Base-by-base conservation (phyloP, 768 basidiomycete genomes). In the Botryobasidium botryosum region DNA sequence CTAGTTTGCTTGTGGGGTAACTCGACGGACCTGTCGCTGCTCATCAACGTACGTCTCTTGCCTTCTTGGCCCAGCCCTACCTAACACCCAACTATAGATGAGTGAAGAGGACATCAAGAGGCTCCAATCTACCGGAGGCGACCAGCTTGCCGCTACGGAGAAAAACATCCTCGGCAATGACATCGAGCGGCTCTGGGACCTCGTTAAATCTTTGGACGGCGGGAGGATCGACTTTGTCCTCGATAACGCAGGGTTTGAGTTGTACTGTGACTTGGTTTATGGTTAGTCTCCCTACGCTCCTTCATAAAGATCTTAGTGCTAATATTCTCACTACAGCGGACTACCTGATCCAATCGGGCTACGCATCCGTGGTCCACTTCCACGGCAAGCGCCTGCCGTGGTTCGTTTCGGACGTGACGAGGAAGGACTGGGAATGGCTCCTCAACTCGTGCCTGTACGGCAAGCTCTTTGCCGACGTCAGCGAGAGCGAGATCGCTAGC, bases 1-100 rank as follows among this genome's bases (percentile, higher is more conserved):
- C n/a, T n/a, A n/a, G 87, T 94, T 43, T 92, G 88, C 57, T 69
- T 92, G 10, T 94, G 90, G 90, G 91, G 91, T 13, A 94, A 96
- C 63, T 88, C 90, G 6, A 96, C 91, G 40, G 91, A 94, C 61
- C 68, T 94, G 40, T 92, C 88, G 2, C 70, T 96, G 29, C 69
- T 94, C 47, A 96, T 94, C 61, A 86, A 96, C 63, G 57, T 60
- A 43, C 37, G 53, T 47, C 1, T 3, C 18, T 28, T 20, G 7
- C 36, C 21, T 26, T 33, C 21, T 27, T 5, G 7, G n/a, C 27
- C 6, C 10, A 32, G 8, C 13, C 36, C 13, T 1, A 1, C 17
- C n/a, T 7, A 24, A 12, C 1, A 2, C 23, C 4, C 25, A 29
- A 8, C 2, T 26, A 6, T 23, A 56, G 53, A 92, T 94, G 90